Evolutionary conservation across 495 filamentous ascomycete species (phyloP), one percentile per base, ranked within the genome.

Genomic region (Hypoxylon fuscum): DNA sequence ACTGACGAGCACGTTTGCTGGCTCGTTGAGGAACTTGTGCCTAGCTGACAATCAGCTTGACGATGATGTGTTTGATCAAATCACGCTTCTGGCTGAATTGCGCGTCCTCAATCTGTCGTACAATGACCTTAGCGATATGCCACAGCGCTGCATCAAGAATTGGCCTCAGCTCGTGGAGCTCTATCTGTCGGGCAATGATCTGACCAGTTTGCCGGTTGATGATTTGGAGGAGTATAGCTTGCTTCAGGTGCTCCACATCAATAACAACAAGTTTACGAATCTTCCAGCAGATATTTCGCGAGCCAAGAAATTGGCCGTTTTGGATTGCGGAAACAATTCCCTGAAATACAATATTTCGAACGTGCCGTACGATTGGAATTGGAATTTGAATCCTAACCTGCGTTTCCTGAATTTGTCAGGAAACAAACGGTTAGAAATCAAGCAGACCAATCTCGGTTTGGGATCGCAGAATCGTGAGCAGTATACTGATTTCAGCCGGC

Each of bases 361-460:
- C 69, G 96, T 96, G 84, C 95, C 96, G 0, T 99, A 99, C 68
- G 95, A 99, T 71, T 99, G 95, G 95, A 99, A 99, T 68, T 99
- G 95, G 95, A 98, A 97, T 72, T 92, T 93, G 83, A 99, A 98
- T 60, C 88, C 89, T 32, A 93, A 96, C 59, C 79, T 99, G 54
- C 90, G 92, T 59, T 98, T 96, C 68, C 87, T 99, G 57, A 99
- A 97, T 68, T 84, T 99, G 58, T 97, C 94, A 5, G 95, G 96
- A 20, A 99, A 99, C 79, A 96, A 97, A 74, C 87, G 94, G 25
- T 75, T 99, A 35, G 96, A 99, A 75, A 99, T 99, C 75, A 98
- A 98, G 72, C 92, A 88, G 66, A 83, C 85, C 52, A 75, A 80
- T 27, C 75, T 76, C 43, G 79, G 80, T 18, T 69, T 77, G 22